Base-by-base conservation (phyloP, 306 rosid genomes). In the Carpinus fangiana region DNA sequence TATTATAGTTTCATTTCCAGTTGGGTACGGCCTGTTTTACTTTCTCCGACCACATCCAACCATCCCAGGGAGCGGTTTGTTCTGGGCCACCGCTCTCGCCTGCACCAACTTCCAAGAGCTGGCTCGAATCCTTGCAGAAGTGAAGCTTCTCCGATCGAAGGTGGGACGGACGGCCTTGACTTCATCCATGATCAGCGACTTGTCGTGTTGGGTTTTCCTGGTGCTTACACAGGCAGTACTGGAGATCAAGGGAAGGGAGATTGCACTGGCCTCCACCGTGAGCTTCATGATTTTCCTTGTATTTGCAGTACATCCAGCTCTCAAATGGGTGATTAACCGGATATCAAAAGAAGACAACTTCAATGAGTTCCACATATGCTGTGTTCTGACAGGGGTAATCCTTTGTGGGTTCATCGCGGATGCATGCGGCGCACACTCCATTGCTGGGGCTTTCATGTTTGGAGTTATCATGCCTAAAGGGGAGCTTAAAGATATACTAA, bases 381-480 rank as follows among this genome's bases (percentile, higher is more conserved):
- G 74, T 53, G 38, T 82, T 43, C 20, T 87, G 69, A 51, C 80
- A 0, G 86, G 83, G 1, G 88, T 82, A 1, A 34, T 82, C 12
- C 8, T 75, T 0, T 61, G 78, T 14, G 86, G 81, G 0, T 59
- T 73, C 73, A 26, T 84, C 8, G 78, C 81, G 0, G 86, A 87
- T 36, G 7, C 71, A 0, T 81, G 80, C 17, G 90, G 90, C 7
- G 52, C 86, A 0, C 86, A 84, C 36, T 84, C 88, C 34, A 79
- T 84, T 2, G 72, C 82, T 0, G 90, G 88, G 28, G 85, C 88
- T 1, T 82, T 82, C 53, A 64, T 87, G 79, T 80, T 86, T 70
- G 90, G 90, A 4, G 86, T 76, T 17, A 80, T 87, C 50, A 45
- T 87, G 84, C 90, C 90, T 2, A 82, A 80, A 41, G 90, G 90